Evolutionary conservation across 768 basidiomycete species (phyloP), one percentile per base, ranked within the genome.

Genomic region (Daedaleopsis nitida): DNA sequence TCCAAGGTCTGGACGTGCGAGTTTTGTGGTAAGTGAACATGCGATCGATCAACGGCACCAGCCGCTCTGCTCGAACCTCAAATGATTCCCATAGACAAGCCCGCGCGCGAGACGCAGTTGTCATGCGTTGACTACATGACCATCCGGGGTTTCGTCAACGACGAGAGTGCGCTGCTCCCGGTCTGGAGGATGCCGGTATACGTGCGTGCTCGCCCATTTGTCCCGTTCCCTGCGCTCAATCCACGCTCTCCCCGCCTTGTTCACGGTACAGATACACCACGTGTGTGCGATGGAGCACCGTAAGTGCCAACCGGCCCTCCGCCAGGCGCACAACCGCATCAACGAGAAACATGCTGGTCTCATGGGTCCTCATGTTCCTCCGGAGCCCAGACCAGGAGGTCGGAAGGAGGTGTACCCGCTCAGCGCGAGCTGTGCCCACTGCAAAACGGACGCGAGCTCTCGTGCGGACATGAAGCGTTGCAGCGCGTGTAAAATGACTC

Each of bases 401-500:
- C 39, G 13, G 2, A 42, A 12, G 39, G 34, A 38, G 23, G 34
- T 54, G n/a, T 65, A 51, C 45, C 64, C 66, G 10, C 60, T 53
- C 23, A 61, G 58, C 38, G 64, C 61, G 27, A 65, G 64, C 57
- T 67, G 66, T 38, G 55, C 56, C 10, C 17, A 52, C 14, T 67
- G 66, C 59, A 37, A 55, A 44, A 17, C 32, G 9, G 66, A 67
- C 34, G 61, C 54, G 35, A 63, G 55, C 43, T 32, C 60, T 6
- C 16, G 24, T 11, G 34, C 5, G 14, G 24, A 43, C 13, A 16
- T 65, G 37, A 54, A 44, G 32, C 55, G 59, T 3, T 65, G 66
- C 39, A 35, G 44, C 0, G 55, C 35, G n/a, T 67, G 66, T 54
- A 63, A 65, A 37, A 44, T 67, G 9, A 59, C 58, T 13, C 57